Evolutionary conservation across 345 rosid species (phyloP).

Genomic region (Bretschneidera sinensis): DNA sequence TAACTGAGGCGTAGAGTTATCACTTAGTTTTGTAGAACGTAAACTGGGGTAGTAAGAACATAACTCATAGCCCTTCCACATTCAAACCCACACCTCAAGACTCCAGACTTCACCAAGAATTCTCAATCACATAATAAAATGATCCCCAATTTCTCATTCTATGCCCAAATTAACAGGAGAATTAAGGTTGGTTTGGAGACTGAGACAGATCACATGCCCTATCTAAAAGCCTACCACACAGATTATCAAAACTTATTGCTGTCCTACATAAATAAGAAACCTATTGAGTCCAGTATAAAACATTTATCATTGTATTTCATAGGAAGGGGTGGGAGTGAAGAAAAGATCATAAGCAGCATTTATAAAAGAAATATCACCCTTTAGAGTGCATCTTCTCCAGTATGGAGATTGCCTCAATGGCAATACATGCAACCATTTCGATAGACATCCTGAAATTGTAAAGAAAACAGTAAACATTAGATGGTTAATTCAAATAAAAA

Average conservation of each 20-base stretch:
- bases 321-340: neutral
- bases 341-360: constrained; percentile 2
- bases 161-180: neutral
- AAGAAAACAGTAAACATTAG: constrained; percentile 4
- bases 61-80: no score
- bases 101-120: no score
- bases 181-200: no score
- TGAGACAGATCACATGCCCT: no score
- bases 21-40: no score
- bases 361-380: constrained; percentile 47
- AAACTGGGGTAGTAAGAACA: no score
- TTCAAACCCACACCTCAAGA: no score
- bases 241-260: no score
- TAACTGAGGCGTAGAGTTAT: no score
- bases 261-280: no score
- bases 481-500: constrained; percentile 12
- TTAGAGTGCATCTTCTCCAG: constrained; percentile 84
- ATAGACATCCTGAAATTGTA: constrained; percentile 58
- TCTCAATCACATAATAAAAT: no score
- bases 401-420: constrained; percentile 85
- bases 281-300: no score
- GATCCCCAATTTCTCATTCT: neutral
- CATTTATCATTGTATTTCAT: neutral
- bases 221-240: neutral
- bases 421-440: constrained; percentile 90